These are phyloP conservation scores for Adansonia digitata DNA, from an alignment of 345 rosid species.

Conservation along the genomic window DNA sequence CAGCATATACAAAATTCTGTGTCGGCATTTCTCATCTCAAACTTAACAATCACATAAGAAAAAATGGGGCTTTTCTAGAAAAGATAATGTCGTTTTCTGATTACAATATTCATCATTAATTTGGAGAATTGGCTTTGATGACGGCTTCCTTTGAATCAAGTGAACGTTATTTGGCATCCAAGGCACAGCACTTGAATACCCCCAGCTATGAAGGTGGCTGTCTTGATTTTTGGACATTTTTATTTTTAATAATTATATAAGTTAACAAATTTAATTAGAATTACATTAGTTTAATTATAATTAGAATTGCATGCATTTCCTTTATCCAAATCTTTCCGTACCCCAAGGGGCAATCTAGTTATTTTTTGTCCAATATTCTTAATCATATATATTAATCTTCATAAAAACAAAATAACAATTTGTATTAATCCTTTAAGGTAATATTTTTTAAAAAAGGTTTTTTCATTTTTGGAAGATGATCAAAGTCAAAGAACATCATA, in stretches of 20 bases:
- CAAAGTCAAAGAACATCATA: not conserved
- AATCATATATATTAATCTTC: not conserved
- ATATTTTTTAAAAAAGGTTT: not conserved
- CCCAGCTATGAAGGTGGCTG: slow-evolving; percentile 28
- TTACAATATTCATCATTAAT: not conserved
- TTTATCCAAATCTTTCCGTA: not conserved
- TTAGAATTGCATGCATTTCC: not conserved
- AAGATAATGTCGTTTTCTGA: not conserved
- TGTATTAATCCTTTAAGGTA: not conserved
- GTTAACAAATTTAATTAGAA: not conserved
- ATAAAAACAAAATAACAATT: not conserved
- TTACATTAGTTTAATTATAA: not conserved
- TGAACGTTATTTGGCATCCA: slow-evolving; percentile 24
- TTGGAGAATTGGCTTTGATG: not conserved
- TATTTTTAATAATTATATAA: not conserved
- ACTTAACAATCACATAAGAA: not conserved
- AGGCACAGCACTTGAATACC: slow-evolving; percentile 26
- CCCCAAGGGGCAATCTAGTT: not conserved
- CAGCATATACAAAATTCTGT: not conserved
- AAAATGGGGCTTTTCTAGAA: slow-evolving; percentile 23
- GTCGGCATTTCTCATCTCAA: slow-evolving; percentile 16
- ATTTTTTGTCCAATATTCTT: too few relatives aligned
- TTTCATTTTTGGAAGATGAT: not conserved
- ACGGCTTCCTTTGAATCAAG: slow-evolving; percentile 15
- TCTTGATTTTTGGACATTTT: not conserved